Conservation (phyloP, 169 alveolate genomes). For the Plasmodium relictum region DNA sequence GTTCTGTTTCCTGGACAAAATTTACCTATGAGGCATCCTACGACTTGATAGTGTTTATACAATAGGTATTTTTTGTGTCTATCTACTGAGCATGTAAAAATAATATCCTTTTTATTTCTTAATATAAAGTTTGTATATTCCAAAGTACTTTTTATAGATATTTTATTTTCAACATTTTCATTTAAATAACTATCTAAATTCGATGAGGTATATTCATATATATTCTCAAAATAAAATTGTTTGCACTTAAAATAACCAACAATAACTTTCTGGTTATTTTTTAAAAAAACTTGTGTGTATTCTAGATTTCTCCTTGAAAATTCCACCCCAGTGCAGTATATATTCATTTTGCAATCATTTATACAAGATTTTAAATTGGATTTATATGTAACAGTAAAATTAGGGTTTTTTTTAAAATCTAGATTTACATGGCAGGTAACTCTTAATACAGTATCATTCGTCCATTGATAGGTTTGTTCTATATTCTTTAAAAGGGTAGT, state of each 20-base stretch:
- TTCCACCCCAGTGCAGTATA: conserved; percentile 81
- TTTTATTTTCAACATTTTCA: conserved; percentile 34
- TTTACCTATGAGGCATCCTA: conserved; percentile 48
- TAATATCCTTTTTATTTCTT: conserved; percentile 27
- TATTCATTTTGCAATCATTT: conserved; percentile 79
- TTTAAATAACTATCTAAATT: conserved; percentile 22
- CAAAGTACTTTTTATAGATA: conserved; percentile 16
- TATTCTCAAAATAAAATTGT: conserved; percentile 37
- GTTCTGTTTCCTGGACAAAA: conserved; percentile 83
- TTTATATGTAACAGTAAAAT: conserved; percentile 48
- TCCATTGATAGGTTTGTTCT: conserved; percentile 37
- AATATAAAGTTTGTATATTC: conserved; percentile 55
- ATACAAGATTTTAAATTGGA: conserved; percentile 78
- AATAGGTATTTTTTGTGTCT: conserved; percentile 55
- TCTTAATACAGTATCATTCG: conserved; percentile 34
- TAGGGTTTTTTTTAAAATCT: conserved; percentile 39
- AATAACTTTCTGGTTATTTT: conserved; percentile 56
- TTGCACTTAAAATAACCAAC: conserved; percentile 77
- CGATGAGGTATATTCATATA: conserved; percentile 41
- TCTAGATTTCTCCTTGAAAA: conserved; percentile 44
- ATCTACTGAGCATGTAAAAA: conserved; percentile 61
- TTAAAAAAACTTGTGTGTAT: conserved; percentile 58
- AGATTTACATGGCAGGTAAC: conserved; percentile 58
- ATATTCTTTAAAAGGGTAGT: conserved; percentile 39
- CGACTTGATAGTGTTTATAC: conserved; percentile 47